A percentile compares a stretch with the other conserved stretches of the same genome.
Evolutionary conservation across 106 monocot species (phyloP).

Genomic region (Dendrobium catenatum): DNA sequence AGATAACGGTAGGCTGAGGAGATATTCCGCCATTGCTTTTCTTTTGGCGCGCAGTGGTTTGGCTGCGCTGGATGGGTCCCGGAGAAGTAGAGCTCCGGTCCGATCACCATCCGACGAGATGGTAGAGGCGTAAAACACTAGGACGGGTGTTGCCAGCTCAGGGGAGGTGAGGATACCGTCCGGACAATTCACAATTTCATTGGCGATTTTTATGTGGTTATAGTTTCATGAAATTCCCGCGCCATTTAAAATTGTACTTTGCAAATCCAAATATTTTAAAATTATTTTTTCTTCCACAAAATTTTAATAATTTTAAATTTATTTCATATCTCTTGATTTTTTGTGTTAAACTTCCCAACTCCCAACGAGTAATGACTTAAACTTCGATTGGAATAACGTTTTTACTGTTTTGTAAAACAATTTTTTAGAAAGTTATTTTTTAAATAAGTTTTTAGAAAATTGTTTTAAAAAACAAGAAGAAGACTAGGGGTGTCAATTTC

Average conservation of each 20-base stretch:
- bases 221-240: neutral
- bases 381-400: too few relatives aligned
- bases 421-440: too few relatives aligned
- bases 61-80: neutral
- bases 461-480: too few relatives aligned
- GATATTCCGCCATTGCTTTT: neutral
- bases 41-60: neutral
- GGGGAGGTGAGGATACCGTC: neutral
- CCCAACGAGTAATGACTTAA: too few relatives aligned
- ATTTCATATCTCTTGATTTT: too few relatives aligned
- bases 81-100: neutral
- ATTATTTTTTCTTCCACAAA: too few relatives aligned
- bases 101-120: neutral
- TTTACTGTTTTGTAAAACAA: too few relatives aligned
- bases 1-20: neutral
- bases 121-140: neutral
- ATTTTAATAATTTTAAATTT: too few relatives aligned
- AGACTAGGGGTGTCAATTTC: too few relatives aligned
- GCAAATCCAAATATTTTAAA: too few relatives aligned
- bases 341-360: too few relatives aligned
- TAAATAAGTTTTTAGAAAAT: too few relatives aligned
- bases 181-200: neutral
- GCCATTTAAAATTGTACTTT: neutral
- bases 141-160: neutral
- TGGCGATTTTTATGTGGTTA: neutral